Conservation (phyloP, 768 basidiomycete species). For the Leccinellum albellum region DNA sequence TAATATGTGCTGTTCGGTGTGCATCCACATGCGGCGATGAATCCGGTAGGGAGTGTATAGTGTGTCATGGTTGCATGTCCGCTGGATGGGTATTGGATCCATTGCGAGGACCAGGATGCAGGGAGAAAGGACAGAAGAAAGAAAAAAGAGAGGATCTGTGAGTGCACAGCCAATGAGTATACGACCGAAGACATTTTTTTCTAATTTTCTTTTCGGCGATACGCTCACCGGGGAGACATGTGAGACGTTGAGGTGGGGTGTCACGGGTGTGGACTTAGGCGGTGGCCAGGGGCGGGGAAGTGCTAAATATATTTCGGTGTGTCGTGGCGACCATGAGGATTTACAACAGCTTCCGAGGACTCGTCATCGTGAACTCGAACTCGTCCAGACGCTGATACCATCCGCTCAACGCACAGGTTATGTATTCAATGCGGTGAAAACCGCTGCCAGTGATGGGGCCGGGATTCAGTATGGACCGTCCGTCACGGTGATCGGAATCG, state of each 20-base stretch:
- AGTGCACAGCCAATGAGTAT: conserved; percentile 3
- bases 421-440: no score
- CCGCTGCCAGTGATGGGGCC: not conserved
- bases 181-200: conserved; percentile 15
- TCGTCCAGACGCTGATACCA: no score
- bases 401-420: no score
- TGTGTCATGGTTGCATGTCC: conserved; percentile 80
- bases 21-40: conserved; percentile 74
- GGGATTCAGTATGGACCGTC: not conserved
- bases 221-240: conserved; percentile 8
- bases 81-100: conserved; percentile 60
- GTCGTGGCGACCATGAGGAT: not conserved
- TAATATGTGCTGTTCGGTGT: conserved; percentile 59
- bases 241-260: not conserved
- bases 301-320: not conserved
- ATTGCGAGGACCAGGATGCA: conserved; percentile 33
- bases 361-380: no score
- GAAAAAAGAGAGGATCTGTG: conserved; percentile 20
- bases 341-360: not conserved
- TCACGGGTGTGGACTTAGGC: not conserved
- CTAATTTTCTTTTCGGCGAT: not conserved
- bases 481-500: no score
- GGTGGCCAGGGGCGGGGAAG: not conserved
- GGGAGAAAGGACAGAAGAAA: conserved; percentile 25
- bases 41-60: conserved; percentile 47